Percentiles rank a stretch among this genome's conserved stretches.
Evolutionary conservation across 202 grass and related monocot species (phyloP).

Genomic region (Saccharum hybrid): DNA sequence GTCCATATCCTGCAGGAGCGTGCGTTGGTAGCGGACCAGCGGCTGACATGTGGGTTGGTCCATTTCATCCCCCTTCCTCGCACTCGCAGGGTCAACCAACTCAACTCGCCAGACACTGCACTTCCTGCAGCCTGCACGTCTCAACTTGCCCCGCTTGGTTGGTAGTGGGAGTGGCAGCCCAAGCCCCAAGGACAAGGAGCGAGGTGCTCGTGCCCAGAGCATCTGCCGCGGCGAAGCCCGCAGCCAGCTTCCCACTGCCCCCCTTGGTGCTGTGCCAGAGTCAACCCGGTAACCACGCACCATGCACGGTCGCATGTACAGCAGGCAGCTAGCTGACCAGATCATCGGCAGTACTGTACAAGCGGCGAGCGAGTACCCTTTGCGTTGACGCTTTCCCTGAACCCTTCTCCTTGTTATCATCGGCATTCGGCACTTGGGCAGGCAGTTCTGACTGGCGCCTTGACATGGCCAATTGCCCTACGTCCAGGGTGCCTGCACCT

Average conservation of each 20-base stretch:
- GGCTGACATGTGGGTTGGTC: no score
- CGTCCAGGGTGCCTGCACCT: conserved; percentile 15
- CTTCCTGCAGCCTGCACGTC: background rate
- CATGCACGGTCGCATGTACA: background rate
- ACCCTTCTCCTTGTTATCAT: background rate
- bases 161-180: no score
- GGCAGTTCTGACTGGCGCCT: conserved; percentile 2
- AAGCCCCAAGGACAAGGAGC: no score
- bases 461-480: conserved; percentile 11
- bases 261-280: no score
- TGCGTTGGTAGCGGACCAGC: no score
- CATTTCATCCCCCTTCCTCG: no score
- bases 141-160: conserved; percentile 10
- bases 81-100: no score
- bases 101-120: background rate
- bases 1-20: no score
- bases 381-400: background rate
- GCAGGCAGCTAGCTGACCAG: background rate
- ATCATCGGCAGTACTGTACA: no score
- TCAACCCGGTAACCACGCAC: conserved; percentile 36
- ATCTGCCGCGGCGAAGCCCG: no score
- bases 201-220: no score
- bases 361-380: background rate
- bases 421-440: background rate
- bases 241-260: no score